These are phyloP conservation scores for Sporothrix protearum DNA, from an alignment of 2,329 filamentous ascomycete species.

Conservation along the genomic window DNA sequence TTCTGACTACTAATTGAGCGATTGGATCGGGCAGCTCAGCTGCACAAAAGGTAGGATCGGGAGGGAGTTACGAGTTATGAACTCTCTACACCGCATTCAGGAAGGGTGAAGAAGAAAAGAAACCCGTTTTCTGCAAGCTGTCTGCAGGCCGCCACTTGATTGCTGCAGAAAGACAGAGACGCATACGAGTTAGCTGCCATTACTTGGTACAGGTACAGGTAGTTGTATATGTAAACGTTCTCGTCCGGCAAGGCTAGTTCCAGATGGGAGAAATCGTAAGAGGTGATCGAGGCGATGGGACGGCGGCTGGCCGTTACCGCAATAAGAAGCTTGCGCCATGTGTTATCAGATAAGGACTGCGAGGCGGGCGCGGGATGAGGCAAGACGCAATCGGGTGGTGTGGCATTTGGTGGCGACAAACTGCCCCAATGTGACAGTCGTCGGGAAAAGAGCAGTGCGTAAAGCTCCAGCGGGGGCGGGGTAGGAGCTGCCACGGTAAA, in stretches of 20 bases:
- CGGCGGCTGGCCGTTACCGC: neutral
- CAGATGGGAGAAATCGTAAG: neutral
- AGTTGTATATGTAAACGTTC: neutral
- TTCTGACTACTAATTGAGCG: slow-evolving; percentile 20
- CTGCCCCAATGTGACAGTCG: neutral
- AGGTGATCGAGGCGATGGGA: neutral
- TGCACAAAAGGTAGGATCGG: slow-evolving; percentile 10
- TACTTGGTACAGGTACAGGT: neutral
- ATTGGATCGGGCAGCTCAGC: slow-evolving; percentile 13
- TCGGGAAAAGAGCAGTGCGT: neutral
- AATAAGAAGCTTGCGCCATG: neutral
- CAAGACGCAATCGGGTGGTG: slow-evolving; percentile 12
- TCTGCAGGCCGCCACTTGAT: neutral
- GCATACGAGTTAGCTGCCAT: neutral
- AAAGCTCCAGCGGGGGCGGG: slow-evolving; percentile 3
- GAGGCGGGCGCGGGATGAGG: neutral
- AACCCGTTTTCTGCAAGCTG: neutral
- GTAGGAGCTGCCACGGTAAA: neutral
- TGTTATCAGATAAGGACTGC: slow-evolving; percentile 14
- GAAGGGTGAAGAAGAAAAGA: neutral
- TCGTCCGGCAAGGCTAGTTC: neutral
- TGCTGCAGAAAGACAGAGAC: neutral
- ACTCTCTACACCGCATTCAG: neutral
- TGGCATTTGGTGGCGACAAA: slow-evolving; percentile 9
- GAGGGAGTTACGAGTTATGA: slow-evolving; percentile 6